Evolutionary conservation across 2,329 filamentous ascomycete species (phyloP), one percentile per base, ranked within the genome.

Genomic region (Alternaria atra): DNA sequence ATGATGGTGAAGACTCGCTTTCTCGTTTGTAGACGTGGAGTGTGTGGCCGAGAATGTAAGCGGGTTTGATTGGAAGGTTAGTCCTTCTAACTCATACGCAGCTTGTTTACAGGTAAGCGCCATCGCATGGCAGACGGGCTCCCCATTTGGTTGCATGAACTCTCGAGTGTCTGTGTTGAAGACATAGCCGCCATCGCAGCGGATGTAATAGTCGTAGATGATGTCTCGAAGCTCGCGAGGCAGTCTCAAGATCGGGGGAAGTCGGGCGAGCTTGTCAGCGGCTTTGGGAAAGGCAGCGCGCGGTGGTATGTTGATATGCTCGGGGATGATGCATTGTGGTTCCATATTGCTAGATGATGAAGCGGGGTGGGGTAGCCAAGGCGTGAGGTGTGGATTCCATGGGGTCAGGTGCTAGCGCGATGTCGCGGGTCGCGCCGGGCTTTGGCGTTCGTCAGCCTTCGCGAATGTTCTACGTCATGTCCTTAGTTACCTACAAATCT

Each of bases 361-460:
- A n/a, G 34, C 4, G 12, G 15, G 34, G 32, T 34, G 12, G 32
- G 12, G 8, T 34, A 20, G 32, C 9, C 32, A 34, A 34, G 27
- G 27, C 7, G 40, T 23, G 40, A 23, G 20, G 20, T 23, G 20
- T 25, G 20, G 17, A 25, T 43, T 43, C 20, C 13, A 23, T 3
- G n/a, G 17, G 37, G 65, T 70, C 69, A 71, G 61, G 69, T 71
- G 69, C 60, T 70, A 64, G 64, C 69, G 69, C 57, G 69, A 46
- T 59, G 40, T 39, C 44, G 55, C 52, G 60, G 57, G 20, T 34
- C 43, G 59, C 50, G 52, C 29, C 52, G 47, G 8, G 30, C n/a
- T 40, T 3, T n/a, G 40, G 40, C 40, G 48, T 35, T 58, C 40
- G 42, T 50, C 54, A 47, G 30, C 43, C 20, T 67, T 65, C 63